phyloP scores from a whole-genome alignment of 768 basidiomycete genomes.

The Boletus sp. region DNA sequence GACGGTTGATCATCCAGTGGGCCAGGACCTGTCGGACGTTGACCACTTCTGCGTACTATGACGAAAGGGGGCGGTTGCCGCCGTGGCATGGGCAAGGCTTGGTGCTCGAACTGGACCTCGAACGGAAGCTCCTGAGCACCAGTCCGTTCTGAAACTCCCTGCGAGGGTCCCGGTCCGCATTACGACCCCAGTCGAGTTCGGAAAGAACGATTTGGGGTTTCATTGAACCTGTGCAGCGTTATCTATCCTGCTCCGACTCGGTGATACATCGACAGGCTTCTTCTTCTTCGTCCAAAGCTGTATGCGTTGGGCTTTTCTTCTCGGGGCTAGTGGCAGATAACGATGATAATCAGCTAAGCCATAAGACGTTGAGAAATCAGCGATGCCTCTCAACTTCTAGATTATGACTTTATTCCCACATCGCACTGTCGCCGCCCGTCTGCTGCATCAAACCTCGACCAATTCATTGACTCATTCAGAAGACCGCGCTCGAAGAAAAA shows the following conservation, averaged over 20 bases:
- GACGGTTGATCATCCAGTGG: slow-evolving; percentile 81
- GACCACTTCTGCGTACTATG: slow-evolving; percentile 6
- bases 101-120: slow-evolving; percentile 50
- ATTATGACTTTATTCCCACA: not conserved
- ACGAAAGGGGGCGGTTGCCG: slow-evolving; percentile 18
- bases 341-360: slow-evolving; percentile 2
- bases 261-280: not conserved
- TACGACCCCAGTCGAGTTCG: not conserved
- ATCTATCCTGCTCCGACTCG: not conserved
- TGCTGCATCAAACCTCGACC: not conserved
- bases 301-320: not conserved
- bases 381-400: not conserved
- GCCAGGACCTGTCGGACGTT: slow-evolving; percentile 64
- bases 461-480: not conserved
- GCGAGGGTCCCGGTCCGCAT: not conserved
- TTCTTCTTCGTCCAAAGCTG: not conserved
- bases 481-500: not conserved
- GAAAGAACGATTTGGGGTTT: too few relatives aligned
- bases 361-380: not conserved
- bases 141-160: slow-evolving; percentile 37
- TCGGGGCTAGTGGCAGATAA: not conserved
- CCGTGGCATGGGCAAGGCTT: slow-evolving; percentile 51
- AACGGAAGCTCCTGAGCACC: slow-evolving; percentile 44
- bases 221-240: not conserved
- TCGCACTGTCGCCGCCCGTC: slow-evolving; percentile 1